These are phyloP conservation scores for Ceratobasidium sp. DNA, from an alignment of 1,284 basidiomycete genomes.

Conservation along the genomic window DNA sequence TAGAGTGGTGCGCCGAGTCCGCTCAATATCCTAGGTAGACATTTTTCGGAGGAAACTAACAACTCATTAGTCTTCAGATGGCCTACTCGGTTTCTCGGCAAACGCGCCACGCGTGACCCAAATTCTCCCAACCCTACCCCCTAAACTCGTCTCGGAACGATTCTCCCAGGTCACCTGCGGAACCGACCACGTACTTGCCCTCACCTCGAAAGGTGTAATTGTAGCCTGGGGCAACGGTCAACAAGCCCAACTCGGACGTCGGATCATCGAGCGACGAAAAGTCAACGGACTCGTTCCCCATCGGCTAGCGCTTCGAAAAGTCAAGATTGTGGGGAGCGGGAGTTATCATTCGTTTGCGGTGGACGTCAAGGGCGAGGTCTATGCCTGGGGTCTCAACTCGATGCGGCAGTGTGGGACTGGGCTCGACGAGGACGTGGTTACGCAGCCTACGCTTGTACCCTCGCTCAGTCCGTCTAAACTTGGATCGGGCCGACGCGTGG, in stretches of 20 bases:
- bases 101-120: conserved; percentile 49
- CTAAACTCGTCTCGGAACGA: conserved; percentile 49
- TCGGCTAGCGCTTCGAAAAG: conserved; percentile 56
- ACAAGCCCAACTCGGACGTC: conserved; percentile 59
- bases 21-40: too few relatives aligned
- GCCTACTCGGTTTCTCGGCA: conserved; percentile 81
- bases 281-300: conserved; percentile 58
- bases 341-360: conserved; percentile 69
- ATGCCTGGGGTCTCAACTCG: conserved; percentile 84
- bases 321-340: conserved; percentile 59
- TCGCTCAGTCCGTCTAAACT: conserved; percentile 71
- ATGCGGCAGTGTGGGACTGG: conserved; percentile 67
- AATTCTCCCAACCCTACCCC: conserved; percentile 52
- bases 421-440: conserved; percentile 64
- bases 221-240: conserved; percentile 64
- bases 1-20: too few relatives aligned
- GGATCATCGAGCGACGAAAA: conserved; percentile 57
- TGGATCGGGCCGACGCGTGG: conserved; percentile 65
- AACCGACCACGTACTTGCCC: conserved; percentile 61
- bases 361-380: conserved; percentile 71
- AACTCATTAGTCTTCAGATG: conserved; percentile 64
- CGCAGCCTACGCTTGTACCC: conserved; percentile 71
- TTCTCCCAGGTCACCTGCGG: conserved; percentile 70
- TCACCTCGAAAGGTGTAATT: conserved; percentile 60
- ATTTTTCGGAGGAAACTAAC: too few relatives aligned